Percentiles rank a stretch among this genome's conserved stretches.
These are phyloP conservation scores for Filobasidium floriforme DNA, from an alignment of 768 basidiomycete species.

Conservation along the genomic window DNA sequence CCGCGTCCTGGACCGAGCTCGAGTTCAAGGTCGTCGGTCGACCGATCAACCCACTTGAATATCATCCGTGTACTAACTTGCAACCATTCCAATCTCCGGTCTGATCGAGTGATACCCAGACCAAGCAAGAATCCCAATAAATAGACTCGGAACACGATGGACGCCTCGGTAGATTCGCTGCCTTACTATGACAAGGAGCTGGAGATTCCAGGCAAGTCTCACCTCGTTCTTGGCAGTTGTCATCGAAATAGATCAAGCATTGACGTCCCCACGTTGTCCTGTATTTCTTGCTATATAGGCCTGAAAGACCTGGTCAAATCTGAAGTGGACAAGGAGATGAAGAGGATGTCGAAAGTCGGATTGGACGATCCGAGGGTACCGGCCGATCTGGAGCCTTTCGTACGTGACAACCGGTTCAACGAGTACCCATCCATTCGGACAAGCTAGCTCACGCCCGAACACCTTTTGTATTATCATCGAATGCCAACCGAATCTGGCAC, in stretches of 20 bases:
- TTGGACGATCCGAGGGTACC: slow-evolving; percentile 38
- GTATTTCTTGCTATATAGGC: slow-evolving; percentile 13
- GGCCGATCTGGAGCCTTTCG: slow-evolving; percentile 34
- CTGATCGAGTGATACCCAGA: no score
- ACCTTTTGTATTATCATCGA: no score
- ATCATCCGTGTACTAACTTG: no score
- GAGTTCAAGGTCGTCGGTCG: no score
- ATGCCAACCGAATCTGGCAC: no score
- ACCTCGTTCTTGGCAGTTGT: no score
- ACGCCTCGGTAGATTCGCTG: slow-evolving; percentile 60
- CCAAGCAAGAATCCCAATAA: no score
- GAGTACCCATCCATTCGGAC: slow-evolving; percentile 49
- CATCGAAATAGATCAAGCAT: not conserved
- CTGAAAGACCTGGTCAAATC: slow-evolving; percentile 34
- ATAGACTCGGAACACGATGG: not conserved
- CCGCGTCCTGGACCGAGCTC: no score
- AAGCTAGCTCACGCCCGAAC: no score
- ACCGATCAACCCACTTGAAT: no score
- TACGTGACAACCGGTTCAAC: slow-evolving; percentile 21
- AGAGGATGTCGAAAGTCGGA: slow-evolving; percentile 27
- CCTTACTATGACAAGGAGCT: slow-evolving; percentile 94
- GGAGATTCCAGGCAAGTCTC: slow-evolving; percentile 54
- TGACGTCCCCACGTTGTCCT: not conserved
- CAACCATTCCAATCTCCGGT: no score
- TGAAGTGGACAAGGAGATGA: slow-evolving; percentile 40